These are phyloP conservation scores for Zizania latifolia DNA, from an alignment of 176 grass and related monocot species.

Conservation along the genomic window DNA sequence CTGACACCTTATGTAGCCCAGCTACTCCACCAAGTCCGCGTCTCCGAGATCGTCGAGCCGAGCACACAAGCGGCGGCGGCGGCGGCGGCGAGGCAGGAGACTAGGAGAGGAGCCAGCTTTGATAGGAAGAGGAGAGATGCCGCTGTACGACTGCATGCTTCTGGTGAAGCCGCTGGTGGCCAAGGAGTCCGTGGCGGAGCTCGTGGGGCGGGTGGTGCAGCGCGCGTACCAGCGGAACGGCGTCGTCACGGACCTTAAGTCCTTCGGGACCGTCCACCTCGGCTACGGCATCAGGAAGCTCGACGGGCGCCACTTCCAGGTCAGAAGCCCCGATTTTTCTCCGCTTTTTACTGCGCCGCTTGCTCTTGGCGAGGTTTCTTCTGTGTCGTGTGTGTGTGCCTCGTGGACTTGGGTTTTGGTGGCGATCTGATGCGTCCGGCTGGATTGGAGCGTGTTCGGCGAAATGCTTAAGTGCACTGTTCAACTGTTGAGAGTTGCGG, in stretches of 20 bases:
- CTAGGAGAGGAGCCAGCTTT: not conserved
- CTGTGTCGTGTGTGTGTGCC: not conserved
- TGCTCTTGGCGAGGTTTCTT: not conserved
- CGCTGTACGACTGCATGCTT: constrained; percentile 84
- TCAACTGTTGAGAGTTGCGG: not conserved
- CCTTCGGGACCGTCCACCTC: constrained; percentile 67
- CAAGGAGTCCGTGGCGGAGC: constrained; percentile 52
- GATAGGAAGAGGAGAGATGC: constrained; percentile 36
- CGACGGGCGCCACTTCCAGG: constrained; percentile 80
- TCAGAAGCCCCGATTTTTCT: constrained; percentile 8
- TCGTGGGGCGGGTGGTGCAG: constrained; percentile 50
- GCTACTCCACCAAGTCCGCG: not conserved
- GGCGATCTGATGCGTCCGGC: not conserved
- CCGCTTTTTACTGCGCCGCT: not conserved
- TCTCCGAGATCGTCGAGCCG: constrained; percentile 5
- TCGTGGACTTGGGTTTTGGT: not conserved
- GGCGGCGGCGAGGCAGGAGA: not conserved
- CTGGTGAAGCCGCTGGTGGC: constrained; percentile 54
- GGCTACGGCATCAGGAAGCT: constrained; percentile 84
- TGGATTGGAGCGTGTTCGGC: not conserved
- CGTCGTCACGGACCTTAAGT: constrained; percentile 75
- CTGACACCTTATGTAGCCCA: not conserved
- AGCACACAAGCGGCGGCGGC: not conserved
- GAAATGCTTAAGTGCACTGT: constrained; percentile 14
- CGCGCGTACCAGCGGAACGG: constrained; percentile 75